Conservation (phyloP, 2,329 filamentous ascomycete genomes). For the Colletotrichum somersetense region DNA sequence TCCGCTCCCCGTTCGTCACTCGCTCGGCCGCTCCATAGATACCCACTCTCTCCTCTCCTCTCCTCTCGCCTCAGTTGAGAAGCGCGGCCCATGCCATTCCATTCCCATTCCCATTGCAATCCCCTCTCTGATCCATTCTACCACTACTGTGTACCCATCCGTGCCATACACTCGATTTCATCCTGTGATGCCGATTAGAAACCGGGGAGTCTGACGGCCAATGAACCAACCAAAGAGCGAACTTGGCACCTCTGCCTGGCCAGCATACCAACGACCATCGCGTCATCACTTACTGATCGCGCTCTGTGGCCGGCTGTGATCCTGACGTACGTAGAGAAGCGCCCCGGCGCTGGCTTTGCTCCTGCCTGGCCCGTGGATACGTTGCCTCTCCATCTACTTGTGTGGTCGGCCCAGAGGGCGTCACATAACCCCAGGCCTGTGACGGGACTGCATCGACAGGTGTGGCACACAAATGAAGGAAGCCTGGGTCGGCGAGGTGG, state of each 20-base stretch:
- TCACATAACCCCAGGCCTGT: slow-evolving; percentile 7
- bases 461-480: slow-evolving; percentile 12
- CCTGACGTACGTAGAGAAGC: too few species aligned
- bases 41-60: neutral
- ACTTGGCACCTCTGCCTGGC: too few species aligned
- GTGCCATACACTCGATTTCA: neutral
- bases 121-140: neutral
- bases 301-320: too few species aligned
- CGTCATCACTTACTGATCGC: too few species aligned
- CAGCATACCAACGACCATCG: too few species aligned
- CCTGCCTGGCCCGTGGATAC: slow-evolving; percentile 6
- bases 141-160: too few species aligned
- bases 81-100: neutral
- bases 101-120: neutral
- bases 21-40: slow-evolving; percentile 12
- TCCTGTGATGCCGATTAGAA: neutral
- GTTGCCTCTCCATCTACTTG: neutral
- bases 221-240: too few species aligned
- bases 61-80: neutral
- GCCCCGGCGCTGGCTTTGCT: neutral
- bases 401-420: slow-evolving; percentile 8
- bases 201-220: slow-evolving; percentile 3
- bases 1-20: neutral
- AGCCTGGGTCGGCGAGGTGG: slow-evolving; percentile 7
- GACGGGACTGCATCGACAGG: slow-evolving; percentile 14